These are phyloP conservation scores for Aspergillus latus DNA, from an alignment of 2,329 filamentous ascomycete genomes.

Conservation along the genomic window DNA sequence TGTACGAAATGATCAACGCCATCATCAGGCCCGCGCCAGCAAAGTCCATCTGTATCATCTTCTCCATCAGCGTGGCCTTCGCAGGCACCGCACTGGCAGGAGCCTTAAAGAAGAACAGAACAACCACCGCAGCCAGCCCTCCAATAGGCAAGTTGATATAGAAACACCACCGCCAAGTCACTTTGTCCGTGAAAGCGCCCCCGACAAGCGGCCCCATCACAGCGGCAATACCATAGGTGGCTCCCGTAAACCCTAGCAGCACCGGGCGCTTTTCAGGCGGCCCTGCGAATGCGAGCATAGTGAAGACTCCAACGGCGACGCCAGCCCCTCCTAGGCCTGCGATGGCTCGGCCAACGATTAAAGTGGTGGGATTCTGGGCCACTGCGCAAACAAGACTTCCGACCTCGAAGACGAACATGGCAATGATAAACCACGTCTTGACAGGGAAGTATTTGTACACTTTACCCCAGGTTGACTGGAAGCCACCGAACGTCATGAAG, in stretches of 20 bases:
- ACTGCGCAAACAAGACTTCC: neutral
- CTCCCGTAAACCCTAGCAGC: neutral
- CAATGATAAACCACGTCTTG: neutral
- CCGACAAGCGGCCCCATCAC: slow-evolving; percentile 11
- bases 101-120: slow-evolving; percentile 28
- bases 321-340: neutral
- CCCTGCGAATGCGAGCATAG: neutral
- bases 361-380: neutral
- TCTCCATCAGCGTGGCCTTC: neutral
- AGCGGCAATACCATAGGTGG: neutral
- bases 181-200: slow-evolving; percentile 20
- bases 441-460: neutral
- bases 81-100: neutral
- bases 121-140: slow-evolving; percentile 43
- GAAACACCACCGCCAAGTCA: slow-evolving; percentile 45
- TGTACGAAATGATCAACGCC: slow-evolving; percentile 53
- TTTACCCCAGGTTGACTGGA: slow-evolving; percentile 42
- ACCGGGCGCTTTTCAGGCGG: neutral
- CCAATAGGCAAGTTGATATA: slow-evolving; percentile 59
- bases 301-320: neutral
- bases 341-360: slow-evolving; percentile 1
- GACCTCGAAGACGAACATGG: neutral
- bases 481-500: slow-evolving; percentile 45
- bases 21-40: slow-evolving; percentile 55
- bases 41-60: slow-evolving; percentile 18